Conservation (phyloP, 129 eudicot genomes). For the Calendula officinalis region DNA sequence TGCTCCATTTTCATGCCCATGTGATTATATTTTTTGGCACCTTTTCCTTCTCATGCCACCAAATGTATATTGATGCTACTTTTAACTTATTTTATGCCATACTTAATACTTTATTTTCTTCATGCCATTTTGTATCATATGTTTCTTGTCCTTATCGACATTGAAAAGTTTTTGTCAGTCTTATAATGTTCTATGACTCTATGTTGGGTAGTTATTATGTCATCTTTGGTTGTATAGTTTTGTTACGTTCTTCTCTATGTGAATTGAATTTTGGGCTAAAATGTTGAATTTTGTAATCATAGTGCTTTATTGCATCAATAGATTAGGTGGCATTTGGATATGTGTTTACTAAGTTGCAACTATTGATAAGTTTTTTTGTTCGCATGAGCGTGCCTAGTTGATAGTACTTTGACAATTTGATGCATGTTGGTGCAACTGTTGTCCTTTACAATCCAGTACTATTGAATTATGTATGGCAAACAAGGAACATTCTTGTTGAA, state of each 20-base stretch:
- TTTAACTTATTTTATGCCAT: constrained; percentile 26
- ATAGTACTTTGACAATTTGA: too few species aligned
- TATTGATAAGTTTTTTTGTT: too few species aligned
- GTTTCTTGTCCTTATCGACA: constrained; percentile 23
- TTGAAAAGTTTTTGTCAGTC: constrained; percentile 2
- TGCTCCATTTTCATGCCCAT: constrained; percentile 36
- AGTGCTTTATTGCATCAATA: too few species aligned
- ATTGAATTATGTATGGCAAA: too few species aligned
- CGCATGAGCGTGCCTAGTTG: too few species aligned
- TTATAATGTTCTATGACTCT: not conserved
- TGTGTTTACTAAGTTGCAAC: too few species aligned
- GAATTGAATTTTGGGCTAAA: not conserved
- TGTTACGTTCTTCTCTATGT: not conserved
- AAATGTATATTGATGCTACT: constrained; percentile 51
- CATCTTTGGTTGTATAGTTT: not conserved
- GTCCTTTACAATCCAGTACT: too few species aligned
- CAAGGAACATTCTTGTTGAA: too few species aligned
- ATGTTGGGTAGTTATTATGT: constrained; percentile 2
- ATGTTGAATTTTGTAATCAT: too few species aligned
- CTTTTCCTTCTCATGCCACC: constrained; percentile 23
- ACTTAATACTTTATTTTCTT: constrained; percentile 25
- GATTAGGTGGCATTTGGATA: too few species aligned
- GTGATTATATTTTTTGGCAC: constrained; percentile 36
- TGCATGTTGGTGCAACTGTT: too few species aligned
- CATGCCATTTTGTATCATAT: constrained; percentile 45